phyloP scores from a whole-genome alignment of 2,329 filamentous ascomycete species.

The Ascosphaera apis region DNA sequence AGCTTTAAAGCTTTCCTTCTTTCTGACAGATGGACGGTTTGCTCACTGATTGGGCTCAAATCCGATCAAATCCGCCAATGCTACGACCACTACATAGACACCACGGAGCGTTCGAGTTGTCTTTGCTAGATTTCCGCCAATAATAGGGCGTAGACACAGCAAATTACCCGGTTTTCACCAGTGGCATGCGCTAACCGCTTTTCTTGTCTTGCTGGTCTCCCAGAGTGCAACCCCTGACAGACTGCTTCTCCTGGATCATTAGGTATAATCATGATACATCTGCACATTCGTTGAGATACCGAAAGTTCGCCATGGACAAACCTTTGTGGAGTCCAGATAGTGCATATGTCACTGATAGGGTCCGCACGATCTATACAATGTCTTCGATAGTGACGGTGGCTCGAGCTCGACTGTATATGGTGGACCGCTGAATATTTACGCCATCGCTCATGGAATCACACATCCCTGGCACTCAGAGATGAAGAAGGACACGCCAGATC shows the following conservation, averaged over 20 bases:
- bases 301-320: too few species aligned
- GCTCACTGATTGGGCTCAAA: not conserved
- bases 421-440: too few species aligned
- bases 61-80: not conserved
- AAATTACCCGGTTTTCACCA: not conserved
- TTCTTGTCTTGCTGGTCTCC: not conserved
- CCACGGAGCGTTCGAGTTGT: not conserved
- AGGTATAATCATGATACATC: too few species aligned
- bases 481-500: too few species aligned
- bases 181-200: not conserved
- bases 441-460: too few species aligned
- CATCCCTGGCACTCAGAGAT: too few species aligned
- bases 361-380: too few species aligned
- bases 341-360: too few species aligned
- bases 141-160: not conserved
- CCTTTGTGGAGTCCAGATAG: too few species aligned
- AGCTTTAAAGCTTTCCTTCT: not conserved
- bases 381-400: too few species aligned
- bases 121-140: not conserved
- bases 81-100: not conserved
- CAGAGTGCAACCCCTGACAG: not conserved
- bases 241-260: not conserved
- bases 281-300: too few species aligned
- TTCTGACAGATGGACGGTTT: not conserved
- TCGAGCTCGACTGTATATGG: too few species aligned